Evolutionary conservation across 2,329 filamentous ascomycete genomes (phyloP).

Genomic region (Botrytis paeoniae): DNA sequence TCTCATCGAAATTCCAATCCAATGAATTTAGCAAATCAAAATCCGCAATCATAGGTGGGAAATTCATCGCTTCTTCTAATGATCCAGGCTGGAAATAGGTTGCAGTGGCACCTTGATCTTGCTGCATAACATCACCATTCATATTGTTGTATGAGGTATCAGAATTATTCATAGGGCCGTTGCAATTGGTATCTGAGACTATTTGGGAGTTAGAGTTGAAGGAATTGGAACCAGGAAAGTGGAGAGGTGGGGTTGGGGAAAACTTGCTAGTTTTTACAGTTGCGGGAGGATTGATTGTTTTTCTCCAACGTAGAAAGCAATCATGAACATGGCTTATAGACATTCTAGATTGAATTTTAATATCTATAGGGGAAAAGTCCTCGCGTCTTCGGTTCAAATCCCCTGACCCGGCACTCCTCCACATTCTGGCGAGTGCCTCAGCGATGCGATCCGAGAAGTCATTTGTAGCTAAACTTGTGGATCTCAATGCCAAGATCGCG

Average conservation of each 20-base stretch:
- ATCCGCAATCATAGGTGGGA: slow-evolving; percentile 19
- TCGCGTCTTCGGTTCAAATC: slow-evolving; percentile 14
- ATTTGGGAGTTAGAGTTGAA: background rate
- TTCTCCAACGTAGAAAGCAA: slow-evolving; percentile 65
- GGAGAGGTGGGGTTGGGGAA: background rate
- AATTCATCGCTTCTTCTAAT: slow-evolving; percentile 11
- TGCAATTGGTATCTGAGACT: background rate
- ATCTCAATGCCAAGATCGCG: slow-evolving; percentile 57
- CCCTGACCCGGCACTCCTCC: slow-evolving; percentile 40
- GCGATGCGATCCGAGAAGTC: slow-evolving; percentile 62
- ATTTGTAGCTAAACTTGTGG: slow-evolving; percentile 59
- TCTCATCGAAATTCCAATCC: slow-evolving; percentile 27
- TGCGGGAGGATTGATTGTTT: slow-evolving; percentile 31
- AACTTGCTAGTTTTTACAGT: background rate
- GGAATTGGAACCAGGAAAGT: background rate
- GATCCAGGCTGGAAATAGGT: slow-evolving; percentile 13
- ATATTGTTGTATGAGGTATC: background rate
- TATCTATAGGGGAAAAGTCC: slow-evolving; percentile 46
- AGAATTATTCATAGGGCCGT: background rate
- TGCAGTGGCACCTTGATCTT: slow-evolving; percentile 8
- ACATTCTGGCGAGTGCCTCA: slow-evolving; percentile 64
- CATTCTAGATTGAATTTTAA: slow-evolving; percentile 65
- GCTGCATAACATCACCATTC: background rate
- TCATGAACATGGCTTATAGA: slow-evolving; percentile 67
- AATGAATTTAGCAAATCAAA: slow-evolving; percentile 26